Evolutionary conservation across 441 rosid species (phyloP).

Genomic region (Croton setiger): DNA sequence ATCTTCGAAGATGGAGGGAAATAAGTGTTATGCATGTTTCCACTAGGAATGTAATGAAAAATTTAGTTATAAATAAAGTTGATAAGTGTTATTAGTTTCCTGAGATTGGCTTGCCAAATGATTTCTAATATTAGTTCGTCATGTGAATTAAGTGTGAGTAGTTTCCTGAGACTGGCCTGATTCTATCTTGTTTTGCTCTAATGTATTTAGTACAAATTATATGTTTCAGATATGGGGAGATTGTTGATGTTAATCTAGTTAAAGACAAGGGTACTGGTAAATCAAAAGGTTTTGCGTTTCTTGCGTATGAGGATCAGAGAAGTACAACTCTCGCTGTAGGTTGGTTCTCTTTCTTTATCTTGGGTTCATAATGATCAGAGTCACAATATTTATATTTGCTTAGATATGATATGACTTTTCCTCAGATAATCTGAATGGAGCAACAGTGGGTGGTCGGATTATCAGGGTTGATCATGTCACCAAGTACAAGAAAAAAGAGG

Average conservation of each 20-base stretch:
- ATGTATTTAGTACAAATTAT: background rate
- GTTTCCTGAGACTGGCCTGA: background rate
- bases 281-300: constrained; percentile 83
- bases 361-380: background rate
- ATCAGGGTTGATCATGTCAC: constrained; percentile 75
- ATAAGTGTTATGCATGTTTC: background rate
- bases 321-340: constrained; percentile 93
- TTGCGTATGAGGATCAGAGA: constrained; percentile 93
- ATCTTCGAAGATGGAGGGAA: background rate
- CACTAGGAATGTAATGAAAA: background rate
- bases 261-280: constrained; percentile 92
- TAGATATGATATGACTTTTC: constrained; percentile 4
- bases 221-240: constrained; percentile 62
- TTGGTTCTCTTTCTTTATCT: constrained; percentile 27
- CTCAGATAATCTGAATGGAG: constrained; percentile 84
- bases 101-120: too few relatives aligned
- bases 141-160: background rate
- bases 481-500: constrained; percentile 71
- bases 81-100: too few relatives aligned
- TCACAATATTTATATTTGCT: background rate
- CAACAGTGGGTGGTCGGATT: constrained; percentile 62
- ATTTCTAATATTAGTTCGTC: background rate
- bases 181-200: background rate
- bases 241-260: constrained; percentile 87
- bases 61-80: too few relatives aligned